A percentile compares a stretch with the other conserved stretches of the same genome.
Conservation (phyloP, 202 grass and related monocot genomes). For the Carex sylvatica region DNA sequence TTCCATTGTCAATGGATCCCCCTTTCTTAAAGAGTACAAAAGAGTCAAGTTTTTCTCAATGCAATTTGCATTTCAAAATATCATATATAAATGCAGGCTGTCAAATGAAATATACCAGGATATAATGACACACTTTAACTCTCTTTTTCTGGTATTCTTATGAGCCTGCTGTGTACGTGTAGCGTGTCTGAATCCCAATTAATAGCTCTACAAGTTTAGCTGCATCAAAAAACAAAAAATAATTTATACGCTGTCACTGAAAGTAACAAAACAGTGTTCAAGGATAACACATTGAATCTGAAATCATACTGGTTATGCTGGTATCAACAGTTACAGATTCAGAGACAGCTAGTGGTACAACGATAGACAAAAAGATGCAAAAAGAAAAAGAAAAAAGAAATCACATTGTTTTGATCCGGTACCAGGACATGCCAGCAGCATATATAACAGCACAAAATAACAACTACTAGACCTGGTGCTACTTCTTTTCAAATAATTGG, state of each 20-base stretch:
- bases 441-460: background rate
- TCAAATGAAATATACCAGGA: conserved; percentile 14
- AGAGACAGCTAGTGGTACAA: background rate
- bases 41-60: background rate
- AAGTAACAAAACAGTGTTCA: background rate
- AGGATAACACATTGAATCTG: background rate
- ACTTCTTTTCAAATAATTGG: background rate
- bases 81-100: background rate
- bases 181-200: conserved; percentile 81
- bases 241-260: background rate
- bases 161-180: conserved; percentile 94
- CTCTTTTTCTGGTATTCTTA: conserved; percentile 27
- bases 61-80: background rate
- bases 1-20: background rate
- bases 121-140: background rate
- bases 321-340: background rate
- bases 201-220: conserved; percentile 85
- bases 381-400: background rate
- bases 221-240: conserved; percentile 34
- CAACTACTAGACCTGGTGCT: background rate
- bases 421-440: background rate
- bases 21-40: background rate
- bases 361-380: background rate
- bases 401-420: background rate
- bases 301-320: background rate